Conservation (phyloP, 2,329 filamentous ascomycete genomes). For the Fusarium temperatum region DNA sequence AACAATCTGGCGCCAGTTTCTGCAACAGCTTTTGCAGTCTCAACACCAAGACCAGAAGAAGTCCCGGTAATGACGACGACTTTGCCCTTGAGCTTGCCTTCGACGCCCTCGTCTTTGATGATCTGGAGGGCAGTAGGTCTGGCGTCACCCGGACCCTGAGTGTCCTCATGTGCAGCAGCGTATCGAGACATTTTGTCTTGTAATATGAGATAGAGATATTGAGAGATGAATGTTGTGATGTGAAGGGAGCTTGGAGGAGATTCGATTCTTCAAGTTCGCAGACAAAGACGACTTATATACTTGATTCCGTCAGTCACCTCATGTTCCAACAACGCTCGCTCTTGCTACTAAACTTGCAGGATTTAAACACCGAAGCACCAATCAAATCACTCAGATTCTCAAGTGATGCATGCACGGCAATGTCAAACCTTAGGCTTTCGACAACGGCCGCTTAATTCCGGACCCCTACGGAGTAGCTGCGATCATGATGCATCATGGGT, state of each 20-base stretch:
- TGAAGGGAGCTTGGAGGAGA: not conserved
- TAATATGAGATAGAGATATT: not conserved
- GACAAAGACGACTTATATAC: not conserved
- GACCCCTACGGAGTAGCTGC: no score
- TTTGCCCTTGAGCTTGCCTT: constrained; percentile 48
- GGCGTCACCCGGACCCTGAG: constrained; percentile 49
- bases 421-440: no score
- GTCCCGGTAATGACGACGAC: constrained; percentile 56
- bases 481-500: constrained; percentile 5
- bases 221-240: not conserved
- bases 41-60: constrained; percentile 55
- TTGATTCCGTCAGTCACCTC: not conserved
- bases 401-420: not conserved
- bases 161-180: constrained; percentile 14
- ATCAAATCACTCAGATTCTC: not conserved
- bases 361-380: not conserved
- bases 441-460: not conserved
- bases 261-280: no score
- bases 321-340: not conserved
- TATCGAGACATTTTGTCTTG: constrained; percentile 10
- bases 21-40: constrained; percentile 55
- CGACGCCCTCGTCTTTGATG: constrained; percentile 47
- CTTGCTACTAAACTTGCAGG: not conserved
- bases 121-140: constrained; percentile 54
- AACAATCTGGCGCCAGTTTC: constrained; percentile 46